A percentile compares a stretch with the other conserved stretches of the same genome.
Conservation (phyloP, 345 rosid species). For the Corymbia maculata region DNA sequence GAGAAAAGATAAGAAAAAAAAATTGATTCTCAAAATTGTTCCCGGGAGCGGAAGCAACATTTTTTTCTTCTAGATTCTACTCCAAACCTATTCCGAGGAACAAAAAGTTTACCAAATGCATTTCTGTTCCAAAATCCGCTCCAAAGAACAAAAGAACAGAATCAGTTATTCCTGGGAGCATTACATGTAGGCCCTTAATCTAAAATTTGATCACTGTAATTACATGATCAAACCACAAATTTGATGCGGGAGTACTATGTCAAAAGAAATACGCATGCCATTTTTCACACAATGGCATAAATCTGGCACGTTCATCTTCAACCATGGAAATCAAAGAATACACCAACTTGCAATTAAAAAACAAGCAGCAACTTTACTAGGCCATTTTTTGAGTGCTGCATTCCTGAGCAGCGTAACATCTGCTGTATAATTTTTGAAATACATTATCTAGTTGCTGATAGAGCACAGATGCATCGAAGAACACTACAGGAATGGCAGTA, state of each 20-base stretch:
- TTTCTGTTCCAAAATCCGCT: too few relatives aligned
- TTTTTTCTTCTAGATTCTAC: too few relatives aligned
- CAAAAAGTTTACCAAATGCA: too few relatives aligned
- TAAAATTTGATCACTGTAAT: background rate
- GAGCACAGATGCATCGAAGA: background rate
- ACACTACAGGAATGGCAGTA: background rate
- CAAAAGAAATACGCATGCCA: background rate
- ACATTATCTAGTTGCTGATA: background rate
- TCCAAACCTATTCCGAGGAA: too few relatives aligned
- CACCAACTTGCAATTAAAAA: background rate
- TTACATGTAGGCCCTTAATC: too few relatives aligned
- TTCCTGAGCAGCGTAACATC: background rate
- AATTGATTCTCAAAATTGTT: too few relatives aligned
- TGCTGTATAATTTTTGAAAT: background rate
- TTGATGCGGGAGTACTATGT: too few relatives aligned
- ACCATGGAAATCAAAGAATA: background rate
- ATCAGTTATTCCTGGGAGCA: too few relatives aligned
- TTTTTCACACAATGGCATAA: background rate
- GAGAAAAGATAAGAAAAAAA: too few relatives aligned
- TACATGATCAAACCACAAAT: background rate
- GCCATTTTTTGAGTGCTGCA: background rate
- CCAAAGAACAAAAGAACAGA: too few relatives aligned
- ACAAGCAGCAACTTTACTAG: background rate
- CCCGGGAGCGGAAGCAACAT: too few relatives aligned
- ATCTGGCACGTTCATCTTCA: background rate